phyloP scores from a whole-genome alignment of 2,329 filamentous ascomycete genomes.

The Ceratocystis alfenasii region DNA sequence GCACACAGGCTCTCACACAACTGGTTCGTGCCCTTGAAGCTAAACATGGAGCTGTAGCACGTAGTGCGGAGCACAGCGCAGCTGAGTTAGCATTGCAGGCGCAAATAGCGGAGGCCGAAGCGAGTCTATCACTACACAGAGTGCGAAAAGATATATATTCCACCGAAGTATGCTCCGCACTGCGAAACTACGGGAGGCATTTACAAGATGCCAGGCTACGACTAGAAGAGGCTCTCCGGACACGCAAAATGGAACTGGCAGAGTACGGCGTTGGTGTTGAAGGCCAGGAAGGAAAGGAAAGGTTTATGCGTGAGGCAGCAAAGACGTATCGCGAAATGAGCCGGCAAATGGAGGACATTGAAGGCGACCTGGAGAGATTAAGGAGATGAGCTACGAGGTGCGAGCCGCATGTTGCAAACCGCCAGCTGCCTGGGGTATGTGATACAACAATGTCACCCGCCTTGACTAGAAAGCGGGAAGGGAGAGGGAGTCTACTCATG shows the following conservation, averaged over 20 bases:
- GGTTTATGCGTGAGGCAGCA: conserved; percentile 43
- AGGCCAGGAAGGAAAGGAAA: conserved; percentile 34
- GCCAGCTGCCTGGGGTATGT: neutral
- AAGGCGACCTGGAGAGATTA: conserved; percentile 35
- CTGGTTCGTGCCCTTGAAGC: conserved; percentile 42
- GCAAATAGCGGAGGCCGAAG: conserved; percentile 33
- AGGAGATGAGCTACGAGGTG: conserved; percentile 19
- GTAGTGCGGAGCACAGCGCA: conserved; percentile 41
- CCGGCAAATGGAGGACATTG: conserved; percentile 39
- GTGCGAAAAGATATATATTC: conserved; percentile 36
- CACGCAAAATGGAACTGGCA: conserved; percentile 34
- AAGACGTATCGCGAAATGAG: conserved; percentile 40
- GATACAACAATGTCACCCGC: conserved; percentile 13
- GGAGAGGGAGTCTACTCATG: neutral
- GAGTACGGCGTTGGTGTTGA: conserved; percentile 39
- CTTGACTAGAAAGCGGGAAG: neutral
- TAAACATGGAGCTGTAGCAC: conserved; percentile 43
- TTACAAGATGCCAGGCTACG: conserved; percentile 38
- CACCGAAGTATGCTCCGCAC: conserved; percentile 33
- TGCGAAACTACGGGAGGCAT: conserved; percentile 39
- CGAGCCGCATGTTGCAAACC: too few relatives aligned
- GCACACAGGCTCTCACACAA: conserved; percentile 32
- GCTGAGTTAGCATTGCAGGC: conserved; percentile 35
- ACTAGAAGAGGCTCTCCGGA: conserved; percentile 34
- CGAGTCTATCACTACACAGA: conserved; percentile 29